Conservation (phyloP, 176 grass and related monocot species). For the Dactylis glomerata region DNA sequence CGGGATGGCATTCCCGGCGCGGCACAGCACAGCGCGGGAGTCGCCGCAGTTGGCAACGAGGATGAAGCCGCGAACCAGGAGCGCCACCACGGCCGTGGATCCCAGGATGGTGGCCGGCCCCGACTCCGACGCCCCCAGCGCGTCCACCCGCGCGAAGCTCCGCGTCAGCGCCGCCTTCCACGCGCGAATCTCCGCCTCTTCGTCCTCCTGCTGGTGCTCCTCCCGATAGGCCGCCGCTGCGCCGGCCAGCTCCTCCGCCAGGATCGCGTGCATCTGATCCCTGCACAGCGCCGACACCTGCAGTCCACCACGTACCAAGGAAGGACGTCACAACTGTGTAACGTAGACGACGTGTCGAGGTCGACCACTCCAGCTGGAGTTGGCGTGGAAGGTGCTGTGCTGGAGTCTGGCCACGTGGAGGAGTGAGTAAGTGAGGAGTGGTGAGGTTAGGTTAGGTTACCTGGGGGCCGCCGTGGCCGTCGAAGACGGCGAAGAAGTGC, state of each 20-base stretch:
- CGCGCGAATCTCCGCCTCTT: slow-evolving; percentile 15
- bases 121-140: slow-evolving; percentile 26
- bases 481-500: slow-evolving; percentile 88
- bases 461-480: slow-evolving; percentile 68
- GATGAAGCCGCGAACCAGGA: slow-evolving; percentile 39
- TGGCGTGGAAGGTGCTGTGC: neutral
- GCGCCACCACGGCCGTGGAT: slow-evolving; percentile 67
- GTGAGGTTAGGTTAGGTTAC: slow-evolving; percentile 10
- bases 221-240: neutral
- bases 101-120: slow-evolving; percentile 45
- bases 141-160: slow-evolving; percentile 37
- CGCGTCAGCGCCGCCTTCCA: slow-evolving; percentile 48
- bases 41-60: slow-evolving; percentile 87
- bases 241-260: slow-evolving; percentile 46
- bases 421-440: neutral
- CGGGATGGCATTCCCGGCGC: slow-evolving; percentile 28
- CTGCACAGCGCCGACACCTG: slow-evolving; percentile 66
- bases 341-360: slow-evolving; percentile 2
- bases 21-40: slow-evolving; percentile 77
- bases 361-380: neutral
- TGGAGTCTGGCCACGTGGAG: neutral
- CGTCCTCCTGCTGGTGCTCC: neutral
- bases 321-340: neutral
- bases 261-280: slow-evolving; percentile 58
- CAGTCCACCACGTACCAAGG: neutral